Evolutionary conservation across 2,329 filamentous ascomycete genomes (phyloP), one percentile per base, ranked within the genome.

Genomic region (Ophidiomyces ophidiicola): DNA sequence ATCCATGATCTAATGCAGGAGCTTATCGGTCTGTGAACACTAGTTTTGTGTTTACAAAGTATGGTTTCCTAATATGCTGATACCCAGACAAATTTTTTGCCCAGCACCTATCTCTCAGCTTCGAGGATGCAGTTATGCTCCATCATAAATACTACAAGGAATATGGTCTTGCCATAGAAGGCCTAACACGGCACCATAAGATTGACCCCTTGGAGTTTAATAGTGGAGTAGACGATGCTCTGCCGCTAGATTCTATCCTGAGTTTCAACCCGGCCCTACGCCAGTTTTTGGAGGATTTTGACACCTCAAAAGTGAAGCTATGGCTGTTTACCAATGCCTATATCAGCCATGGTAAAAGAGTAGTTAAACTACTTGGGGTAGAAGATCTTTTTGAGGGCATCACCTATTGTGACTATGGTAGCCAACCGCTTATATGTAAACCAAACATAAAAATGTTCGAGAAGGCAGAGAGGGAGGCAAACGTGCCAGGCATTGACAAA

Each of bases 311-410:
- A 57, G 82, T 94, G 47, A 85, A 77, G 47, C 67, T 86, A 20
- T 98, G 92, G 90, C 75, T 98, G 1, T 80, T 98, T 53, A 98
- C 92, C 1, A 98, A 98, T 55, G 90, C 92, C 15, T 94, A 98
- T 53, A 68, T 92, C 47, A 96, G 71, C 23, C 90, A 98, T 54
- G 90, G 77, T 21, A 78, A 75, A 53, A 68, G 86, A 29, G 90
- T 98, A 0, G 76, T 94, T 8, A 76, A 71, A 44, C 66, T 98
- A 14, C 68, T 98, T 1, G 78, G 74, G 2, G 68, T 98, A 17
- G 86, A 92, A 1, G 84, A 94, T 56, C 64, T 88, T 18, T 98
- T 98, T 55, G 88, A 96, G 46, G 90, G 90, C 5, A 76, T 96
- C 45, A 98, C 90, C 0, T 98, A 77, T 59, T 98, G 92, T 56